Base-by-base conservation (phyloP, 352 stramenopile genomes). In the Pythium biforme region DNA sequence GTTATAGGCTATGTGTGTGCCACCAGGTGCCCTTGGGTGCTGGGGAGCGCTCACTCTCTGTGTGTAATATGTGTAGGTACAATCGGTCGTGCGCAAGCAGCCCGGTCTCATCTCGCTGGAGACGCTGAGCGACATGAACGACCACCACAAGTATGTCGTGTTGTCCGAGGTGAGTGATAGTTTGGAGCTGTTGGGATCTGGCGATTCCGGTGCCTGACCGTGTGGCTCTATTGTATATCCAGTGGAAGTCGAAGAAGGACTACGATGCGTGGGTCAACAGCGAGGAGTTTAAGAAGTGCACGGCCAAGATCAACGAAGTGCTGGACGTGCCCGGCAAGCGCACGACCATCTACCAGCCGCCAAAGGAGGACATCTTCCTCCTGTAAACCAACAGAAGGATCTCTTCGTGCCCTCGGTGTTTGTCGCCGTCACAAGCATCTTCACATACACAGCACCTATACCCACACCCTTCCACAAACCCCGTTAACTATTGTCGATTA, bases 61-160 rank as follows among this genome's bases (percentile, higher is more conserved):
- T 37, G 31, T 12, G 31, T 8, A n/a, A 17, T 56, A 33, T 59
- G 23, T 57, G 41, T 54, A 92, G 80, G 83, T 95, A 26, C 74
- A 92, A 55, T 79, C 79, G 17, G 85, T 91, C 27, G 86, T 95
- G 69, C 70, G 72, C 29, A 73, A 77, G 49, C 84, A 93, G 68
- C 86, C 86, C 5, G 86, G 86, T 10, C 61, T 95, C 33, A 65
- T 95, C 51, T 93, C 83, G 29, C 63, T 95, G 27, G 83, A 95
- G 69, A 91, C 86, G 50, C 70, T 95, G 64, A 86, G 79, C 56
- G 86, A 95, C 40, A 64, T 89, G 55, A 83, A 90, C 55, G 79
- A 95, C 53, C 86, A 95, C 65, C 86, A 95, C 72, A 95, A 93
- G 74, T 95, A 92, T 59, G 82, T 95, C 26, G 75, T 95, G 54